Conservation (phyloP, 2,329 filamentous ascomycete genomes). For the Sclerotiophoma versabilis region DNA sequence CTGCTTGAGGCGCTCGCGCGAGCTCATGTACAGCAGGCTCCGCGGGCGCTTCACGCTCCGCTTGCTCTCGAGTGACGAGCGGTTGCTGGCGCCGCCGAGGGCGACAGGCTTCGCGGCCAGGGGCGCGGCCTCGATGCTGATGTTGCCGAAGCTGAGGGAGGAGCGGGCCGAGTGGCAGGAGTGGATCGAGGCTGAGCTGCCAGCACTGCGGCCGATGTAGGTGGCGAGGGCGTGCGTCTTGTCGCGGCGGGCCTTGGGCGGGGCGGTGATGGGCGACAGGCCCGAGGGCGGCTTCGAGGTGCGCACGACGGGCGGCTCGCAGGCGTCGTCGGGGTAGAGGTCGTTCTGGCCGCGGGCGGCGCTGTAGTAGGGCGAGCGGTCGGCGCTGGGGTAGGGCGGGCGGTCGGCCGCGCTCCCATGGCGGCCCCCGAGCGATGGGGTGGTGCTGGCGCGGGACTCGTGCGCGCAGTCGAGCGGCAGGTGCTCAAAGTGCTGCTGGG, state of each 20-base stretch:
- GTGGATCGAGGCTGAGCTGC: constrained; percentile 46
- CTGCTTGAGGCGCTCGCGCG: constrained; percentile 70
- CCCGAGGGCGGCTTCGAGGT: constrained; percentile 84
- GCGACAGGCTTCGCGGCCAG: constrained; percentile 35
- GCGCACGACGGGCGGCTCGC: constrained; percentile 74
- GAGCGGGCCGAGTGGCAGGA: constrained; percentile 46
- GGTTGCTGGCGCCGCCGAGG: constrained; percentile 28
- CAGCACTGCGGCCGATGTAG: constrained; percentile 59
- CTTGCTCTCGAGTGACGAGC: constrained; percentile 47
- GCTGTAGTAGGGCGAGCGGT: constrained; percentile 71
- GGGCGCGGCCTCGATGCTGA: constrained; percentile 48
- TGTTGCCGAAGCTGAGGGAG: constrained; percentile 50
- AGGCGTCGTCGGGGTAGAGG: constrained; percentile 63
- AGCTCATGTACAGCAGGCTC: constrained; percentile 76
- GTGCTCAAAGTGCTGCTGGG: constrained; percentile 73
- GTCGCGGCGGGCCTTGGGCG: constrained; percentile 48
- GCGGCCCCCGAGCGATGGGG: constrained; percentile 23
- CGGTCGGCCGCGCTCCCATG: constrained; percentile 74
- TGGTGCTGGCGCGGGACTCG: background rate
- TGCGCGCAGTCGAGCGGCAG: constrained; percentile 38
- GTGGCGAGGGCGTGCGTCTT: constrained; percentile 61
- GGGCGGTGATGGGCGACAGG: constrained; percentile 73
- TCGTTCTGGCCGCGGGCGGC: constrained; percentile 58
- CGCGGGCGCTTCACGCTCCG: constrained; percentile 53
- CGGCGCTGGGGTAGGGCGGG: constrained; percentile 70